phyloP scores from a whole-genome alignment of 441 rosid species.

The Bocquillonia castaneifolia region DNA sequence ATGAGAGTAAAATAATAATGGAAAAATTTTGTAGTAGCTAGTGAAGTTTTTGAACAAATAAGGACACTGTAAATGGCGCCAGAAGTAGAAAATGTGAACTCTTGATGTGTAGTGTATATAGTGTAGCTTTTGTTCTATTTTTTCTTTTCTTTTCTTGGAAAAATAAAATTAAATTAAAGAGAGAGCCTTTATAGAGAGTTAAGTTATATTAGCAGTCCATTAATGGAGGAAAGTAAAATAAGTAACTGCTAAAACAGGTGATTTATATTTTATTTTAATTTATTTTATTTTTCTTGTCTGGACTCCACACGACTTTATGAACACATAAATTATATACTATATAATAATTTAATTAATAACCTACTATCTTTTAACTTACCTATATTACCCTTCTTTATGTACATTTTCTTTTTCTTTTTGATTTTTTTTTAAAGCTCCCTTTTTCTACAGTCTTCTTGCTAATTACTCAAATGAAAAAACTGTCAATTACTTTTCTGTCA shows the following conservation, averaged over 20 bases:
- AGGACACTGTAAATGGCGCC: conserved; percentile 42
- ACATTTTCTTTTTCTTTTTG: too few relatives aligned
- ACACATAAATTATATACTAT: too few relatives aligned
- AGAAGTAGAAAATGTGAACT: conserved; percentile 29
- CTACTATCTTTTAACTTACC: too few relatives aligned
- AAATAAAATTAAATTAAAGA: background rate
- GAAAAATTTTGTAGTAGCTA: background rate
- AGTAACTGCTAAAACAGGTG: conserved; percentile 8
- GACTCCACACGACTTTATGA: conserved; percentile 8
- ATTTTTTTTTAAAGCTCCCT: too few relatives aligned
- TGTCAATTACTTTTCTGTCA: too few relatives aligned
- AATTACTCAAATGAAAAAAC: too few relatives aligned
- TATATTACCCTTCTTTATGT: too few relatives aligned
- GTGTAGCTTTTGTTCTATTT: background rate
- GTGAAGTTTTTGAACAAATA: conserved; percentile 30
- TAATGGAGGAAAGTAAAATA: conserved; percentile 30
- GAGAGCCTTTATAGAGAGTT: too few relatives aligned
- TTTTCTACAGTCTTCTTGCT: too few relatives aligned
- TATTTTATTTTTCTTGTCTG: conserved; percentile 22
- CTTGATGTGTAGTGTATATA: background rate
- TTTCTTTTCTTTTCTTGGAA: background rate
- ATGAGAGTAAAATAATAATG: background rate
- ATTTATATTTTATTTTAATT: too few relatives aligned
- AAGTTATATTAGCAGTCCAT: too few relatives aligned
- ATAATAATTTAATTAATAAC: too few relatives aligned